Evolutionary conservation across 108 stramenopile species (phyloP).

Genomic region (Fistulifera pelliculosa): DNA sequence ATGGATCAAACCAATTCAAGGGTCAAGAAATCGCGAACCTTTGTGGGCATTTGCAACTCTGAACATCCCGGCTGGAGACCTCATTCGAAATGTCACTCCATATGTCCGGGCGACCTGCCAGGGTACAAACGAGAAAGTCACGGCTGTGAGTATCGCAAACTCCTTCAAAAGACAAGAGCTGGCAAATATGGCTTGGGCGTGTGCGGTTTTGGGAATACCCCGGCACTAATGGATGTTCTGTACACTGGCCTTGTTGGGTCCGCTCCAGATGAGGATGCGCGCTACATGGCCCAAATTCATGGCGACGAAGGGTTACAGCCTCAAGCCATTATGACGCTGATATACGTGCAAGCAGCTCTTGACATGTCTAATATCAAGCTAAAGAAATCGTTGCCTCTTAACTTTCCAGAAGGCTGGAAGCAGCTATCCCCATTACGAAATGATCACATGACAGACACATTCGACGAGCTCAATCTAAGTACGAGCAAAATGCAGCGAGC

Average conservation of each 20-base stretch:
- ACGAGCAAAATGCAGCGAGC: constrained; percentile 53
- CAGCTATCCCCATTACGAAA: constrained; percentile 21
- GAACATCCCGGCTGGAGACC: constrained; percentile 28
- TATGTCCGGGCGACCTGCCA: constrained; percentile 20
- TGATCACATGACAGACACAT: constrained; percentile 6
- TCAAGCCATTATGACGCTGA: constrained; percentile 29
- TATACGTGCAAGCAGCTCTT: constrained; percentile 53
- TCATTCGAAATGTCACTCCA: constrained; percentile 36
- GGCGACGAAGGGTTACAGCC: constrained; percentile 25
- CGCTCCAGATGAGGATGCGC: constrained; percentile 29
- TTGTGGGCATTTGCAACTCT: constrained; percentile 76
- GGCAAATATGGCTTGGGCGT: constrained; percentile 61
- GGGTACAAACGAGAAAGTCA: constrained; percentile 15
- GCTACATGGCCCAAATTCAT: constrained; percentile 13
- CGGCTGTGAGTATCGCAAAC: constrained; percentile 25
- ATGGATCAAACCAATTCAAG: constrained; percentile 16
- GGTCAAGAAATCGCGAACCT: constrained; percentile 70
- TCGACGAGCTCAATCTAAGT: constrained; percentile 24
- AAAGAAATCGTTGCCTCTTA: constrained; percentile 32
- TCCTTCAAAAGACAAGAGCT: constrained; percentile 68
- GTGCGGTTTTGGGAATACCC: constrained; percentile 60
- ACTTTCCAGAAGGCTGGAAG: constrained; percentile 64
- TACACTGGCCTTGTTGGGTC: constrained; percentile 58
- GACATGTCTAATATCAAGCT: constrained; percentile 36
- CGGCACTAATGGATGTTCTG: constrained; percentile 34